Percentiles rank a stretch among this genome's conserved stretches.
phyloP scores from a whole-genome alignment of 2,329 filamentous ascomycete genomes.

The Xylariaceae sp. region DNA sequence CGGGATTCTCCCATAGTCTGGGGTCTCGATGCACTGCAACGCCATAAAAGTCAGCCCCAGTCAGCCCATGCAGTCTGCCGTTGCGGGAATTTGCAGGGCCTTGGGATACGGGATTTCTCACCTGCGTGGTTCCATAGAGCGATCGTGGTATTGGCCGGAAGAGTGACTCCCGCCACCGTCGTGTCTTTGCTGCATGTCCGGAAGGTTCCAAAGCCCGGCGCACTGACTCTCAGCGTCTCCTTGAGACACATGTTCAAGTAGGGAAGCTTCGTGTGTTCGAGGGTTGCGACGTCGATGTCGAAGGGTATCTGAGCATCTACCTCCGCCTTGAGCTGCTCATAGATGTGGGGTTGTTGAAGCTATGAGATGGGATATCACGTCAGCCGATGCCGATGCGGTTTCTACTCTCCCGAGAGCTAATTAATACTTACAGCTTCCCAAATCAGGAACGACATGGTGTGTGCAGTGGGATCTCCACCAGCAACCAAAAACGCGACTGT shows the following conservation, averaged over 20 bases:
- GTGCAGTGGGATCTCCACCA: constrained; percentile 16
- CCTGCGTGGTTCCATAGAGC: constrained; percentile 17
- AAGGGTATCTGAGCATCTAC: constrained; percentile 15
- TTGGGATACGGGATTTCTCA: constrained; percentile 4
- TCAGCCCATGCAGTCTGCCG: constrained; percentile 1
- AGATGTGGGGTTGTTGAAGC: constrained; percentile 12
- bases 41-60: neutral
- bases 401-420: neutral
- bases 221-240: constrained; percentile 13
- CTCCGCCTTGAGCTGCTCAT: constrained; percentile 8
- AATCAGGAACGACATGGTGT: constrained; percentile 18
- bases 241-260: constrained; percentile 18
- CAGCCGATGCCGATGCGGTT: neutral
- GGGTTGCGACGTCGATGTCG: constrained; percentile 9
- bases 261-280: constrained; percentile 14
- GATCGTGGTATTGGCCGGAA: constrained; percentile 15
- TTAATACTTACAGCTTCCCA: constrained; percentile 14
- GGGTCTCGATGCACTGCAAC: constrained; percentile 14
- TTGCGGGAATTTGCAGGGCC: neutral
- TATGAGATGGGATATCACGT: neutral
- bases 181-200: constrained; percentile 13
- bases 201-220: constrained; percentile 17
- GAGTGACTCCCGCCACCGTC: constrained; percentile 13
- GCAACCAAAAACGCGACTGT: constrained; percentile 17
- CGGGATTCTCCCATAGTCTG: constrained; percentile 15